Conservation (phyloP, 768 basidiomycete species). For the Agaricus sinodeliciosus region DNA sequence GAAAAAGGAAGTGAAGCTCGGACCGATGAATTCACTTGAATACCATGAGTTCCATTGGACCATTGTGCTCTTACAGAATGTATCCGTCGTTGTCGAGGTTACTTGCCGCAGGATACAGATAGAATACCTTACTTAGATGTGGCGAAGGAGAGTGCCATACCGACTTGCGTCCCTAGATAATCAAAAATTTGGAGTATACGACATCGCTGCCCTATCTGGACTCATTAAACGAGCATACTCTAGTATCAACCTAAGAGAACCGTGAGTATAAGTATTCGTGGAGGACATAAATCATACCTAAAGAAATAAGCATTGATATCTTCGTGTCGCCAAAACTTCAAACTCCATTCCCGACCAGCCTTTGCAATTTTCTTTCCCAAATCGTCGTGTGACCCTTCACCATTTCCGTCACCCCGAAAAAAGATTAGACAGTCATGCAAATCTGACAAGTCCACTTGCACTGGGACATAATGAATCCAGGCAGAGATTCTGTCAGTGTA, state of each 20-base stretch:
- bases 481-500: conserved; percentile 51
- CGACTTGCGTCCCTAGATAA: neutral
- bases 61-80: neutral
- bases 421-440: conserved; percentile 66
- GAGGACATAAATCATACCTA: conserved; percentile 23
- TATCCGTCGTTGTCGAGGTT: no score
- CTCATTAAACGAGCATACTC: conserved; percentile 52
- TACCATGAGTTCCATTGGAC: neutral
- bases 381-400: conserved; percentile 49
- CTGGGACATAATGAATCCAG: conserved; percentile 71
- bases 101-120: neutral
- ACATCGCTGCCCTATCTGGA: conserved; percentile 36
- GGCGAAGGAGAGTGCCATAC: neutral
- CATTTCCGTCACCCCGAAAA: conserved; percentile 55
- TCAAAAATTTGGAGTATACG: conserved; percentile 15
- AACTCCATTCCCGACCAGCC: conserved; percentile 47
- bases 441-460: conserved; percentile 57
- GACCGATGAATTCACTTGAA: neutral
- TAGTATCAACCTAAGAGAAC: conserved; percentile 35
- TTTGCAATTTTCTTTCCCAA: conserved; percentile 40
- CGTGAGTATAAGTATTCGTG: neutral
- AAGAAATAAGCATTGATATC: conserved; percentile 48
- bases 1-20: neutral
- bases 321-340: conserved; percentile 40
- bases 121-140: neutral